Conservation (phyloP, 2,329 filamentous ascomycete species). For the Xylariaceae sp. region DNA sequence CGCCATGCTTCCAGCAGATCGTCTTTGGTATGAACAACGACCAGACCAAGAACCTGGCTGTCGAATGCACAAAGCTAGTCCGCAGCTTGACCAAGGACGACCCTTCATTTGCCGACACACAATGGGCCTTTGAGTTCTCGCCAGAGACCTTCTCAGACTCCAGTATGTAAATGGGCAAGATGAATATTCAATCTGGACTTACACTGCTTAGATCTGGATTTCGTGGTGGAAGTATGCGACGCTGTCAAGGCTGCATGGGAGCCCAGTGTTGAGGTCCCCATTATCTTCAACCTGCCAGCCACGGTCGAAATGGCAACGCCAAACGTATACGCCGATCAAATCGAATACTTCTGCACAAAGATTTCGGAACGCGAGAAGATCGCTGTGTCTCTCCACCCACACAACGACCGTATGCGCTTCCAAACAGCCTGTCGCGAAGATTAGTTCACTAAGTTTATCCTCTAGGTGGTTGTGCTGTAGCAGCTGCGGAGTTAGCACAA, state of each 20-base stretch:
- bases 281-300: conserved; percentile 96
- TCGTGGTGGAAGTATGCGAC: conserved; percentile 61
- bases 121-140: conserved; percentile 80
- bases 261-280: conserved; percentile 71
- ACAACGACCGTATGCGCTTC: conserved; percentile 69
- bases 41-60: conserved; percentile 76
- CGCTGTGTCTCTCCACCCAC: conserved; percentile 85
- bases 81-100: conserved; percentile 85
- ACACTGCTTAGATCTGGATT: no score
- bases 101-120: conserved; percentile 53
- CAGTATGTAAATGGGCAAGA: conserved; percentile 44
- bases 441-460: no score
- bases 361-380: conserved; percentile 84
- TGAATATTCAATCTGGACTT: conserved; percentile 68
- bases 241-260: conserved; percentile 94
- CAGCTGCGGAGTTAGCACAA: conserved; percentile 86
- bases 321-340: conserved; percentile 93
- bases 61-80: conserved; percentile 81
- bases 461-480: conserved; percentile 69
- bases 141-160: conserved; percentile 92
- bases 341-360: conserved; percentile 90
- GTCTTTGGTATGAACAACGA: conserved; percentile 87
- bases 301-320: conserved; percentile 94
- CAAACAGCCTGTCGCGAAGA: no score
- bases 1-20: conserved; percentile 88